These are phyloP conservation scores for Ogataea wickerhamii DNA, from an alignment of 805 yeast species.

Conservation along the genomic window DNA sequence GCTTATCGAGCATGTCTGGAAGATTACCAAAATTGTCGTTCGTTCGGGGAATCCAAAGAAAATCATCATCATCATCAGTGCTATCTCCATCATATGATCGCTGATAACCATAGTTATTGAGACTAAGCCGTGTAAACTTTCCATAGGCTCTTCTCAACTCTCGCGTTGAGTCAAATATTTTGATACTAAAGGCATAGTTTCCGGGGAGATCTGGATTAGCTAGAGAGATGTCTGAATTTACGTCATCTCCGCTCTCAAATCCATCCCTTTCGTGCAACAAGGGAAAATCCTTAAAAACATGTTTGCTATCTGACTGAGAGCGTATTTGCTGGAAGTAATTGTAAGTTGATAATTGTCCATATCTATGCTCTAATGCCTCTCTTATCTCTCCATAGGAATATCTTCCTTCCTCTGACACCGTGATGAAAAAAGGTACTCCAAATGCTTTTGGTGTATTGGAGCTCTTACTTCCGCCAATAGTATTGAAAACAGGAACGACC, in stretches of 20 bases:
- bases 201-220: slow-evolving; percentile 52
- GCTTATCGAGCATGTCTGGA: slow-evolving; percentile 34
- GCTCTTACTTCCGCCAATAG: slow-evolving; percentile 36
- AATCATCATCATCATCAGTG: slow-evolving; percentile 27
- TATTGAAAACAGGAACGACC: slow-evolving; percentile 59
- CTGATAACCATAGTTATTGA: slow-evolving; percentile 7
- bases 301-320: slow-evolving; percentile 14
- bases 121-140: slow-evolving; percentile 11
- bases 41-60: slow-evolving; percentile 44
- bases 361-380: slow-evolving; percentile 49
- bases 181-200: slow-evolving; percentile 46
- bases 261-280: slow-evolving; percentile 30
- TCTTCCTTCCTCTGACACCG: slow-evolving; percentile 49
- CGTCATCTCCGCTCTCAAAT: slow-evolving; percentile 30
- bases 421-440: slow-evolving; percentile 75
- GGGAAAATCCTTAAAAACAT: slow-evolving; percentile 26
- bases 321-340: slow-evolving; percentile 31
- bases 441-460: slow-evolving; percentile 45
- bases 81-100: slow-evolving; percentile 7
- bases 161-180: slow-evolving; percentile 34
- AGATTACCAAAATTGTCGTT: slow-evolving; percentile 39
- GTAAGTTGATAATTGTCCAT: slow-evolving; percentile 46
- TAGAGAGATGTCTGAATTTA: slow-evolving; percentile 43
- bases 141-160: slow-evolving; percentile 20
- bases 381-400: slow-evolving; percentile 56